These are phyloP conservation scores for Schizonepeta tenuifolia DNA, from an alignment of 257 asterid species.

Conservation along the genomic window DNA sequence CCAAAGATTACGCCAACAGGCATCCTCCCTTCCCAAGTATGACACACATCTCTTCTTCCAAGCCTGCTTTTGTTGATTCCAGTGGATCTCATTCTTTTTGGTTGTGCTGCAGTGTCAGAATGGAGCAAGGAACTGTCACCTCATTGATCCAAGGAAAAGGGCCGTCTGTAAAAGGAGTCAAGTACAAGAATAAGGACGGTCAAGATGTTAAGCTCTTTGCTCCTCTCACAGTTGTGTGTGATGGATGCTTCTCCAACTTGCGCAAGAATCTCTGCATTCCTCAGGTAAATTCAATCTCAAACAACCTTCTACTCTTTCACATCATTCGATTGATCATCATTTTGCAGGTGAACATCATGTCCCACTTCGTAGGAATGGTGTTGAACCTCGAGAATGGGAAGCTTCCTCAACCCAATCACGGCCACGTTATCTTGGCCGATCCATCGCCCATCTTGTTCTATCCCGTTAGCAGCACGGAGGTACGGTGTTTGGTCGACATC, in stretches of 20 bases:
- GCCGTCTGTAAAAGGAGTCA: conserved; percentile 50
- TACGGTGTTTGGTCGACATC: conserved; percentile 53
- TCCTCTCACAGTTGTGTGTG: conserved; percentile 58
- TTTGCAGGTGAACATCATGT: conserved; percentile 46
- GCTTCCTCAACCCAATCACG: conserved; percentile 55
- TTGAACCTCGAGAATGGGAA: conserved; percentile 49
- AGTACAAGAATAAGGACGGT: conserved; percentile 55
- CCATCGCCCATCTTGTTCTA: conserved; percentile 57
- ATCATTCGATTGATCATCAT: too few species aligned
- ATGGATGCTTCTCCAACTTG: conserved; percentile 59
- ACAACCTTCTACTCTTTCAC: too few species aligned
- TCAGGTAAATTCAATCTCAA: conserved; percentile 32
- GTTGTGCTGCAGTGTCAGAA: conserved; percentile 49
- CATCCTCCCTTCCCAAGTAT: conserved; percentile 55
- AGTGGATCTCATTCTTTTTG: conserved; percentile 13
- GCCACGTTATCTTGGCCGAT: conserved; percentile 54
- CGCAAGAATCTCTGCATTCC: conserved; percentile 56
- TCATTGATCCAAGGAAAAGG: conserved; percentile 60
- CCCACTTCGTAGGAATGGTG: conserved; percentile 62
- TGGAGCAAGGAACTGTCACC: conserved; percentile 59
- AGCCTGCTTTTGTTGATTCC: not conserved
- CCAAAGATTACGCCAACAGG: conserved; percentile 53
- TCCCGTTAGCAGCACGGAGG: conserved; percentile 54
- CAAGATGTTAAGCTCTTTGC: conserved; percentile 44
- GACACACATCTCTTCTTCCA: not conserved